Percentiles rank a stretch among this genome's conserved stretches.
Conservation (phyloP, 192 early-diverging fungal genomes). For the Phycomyces nitens region DNA sequence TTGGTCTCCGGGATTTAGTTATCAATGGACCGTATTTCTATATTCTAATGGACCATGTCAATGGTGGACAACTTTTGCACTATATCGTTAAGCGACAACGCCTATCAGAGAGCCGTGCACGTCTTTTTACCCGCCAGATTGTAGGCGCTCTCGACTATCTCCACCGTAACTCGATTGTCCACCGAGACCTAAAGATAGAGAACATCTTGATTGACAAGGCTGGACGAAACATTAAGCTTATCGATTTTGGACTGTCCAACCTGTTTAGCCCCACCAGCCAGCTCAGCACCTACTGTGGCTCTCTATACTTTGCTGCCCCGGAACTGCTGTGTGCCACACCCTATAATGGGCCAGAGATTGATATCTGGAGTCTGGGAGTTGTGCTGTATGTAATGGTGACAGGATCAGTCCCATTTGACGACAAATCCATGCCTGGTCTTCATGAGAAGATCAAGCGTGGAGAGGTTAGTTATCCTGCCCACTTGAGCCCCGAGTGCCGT, state of each 20-base stretch:
- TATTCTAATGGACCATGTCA: conserved; percentile 78
- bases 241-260: conserved; percentile 88
- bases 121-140: conserved; percentile 73
- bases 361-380: conserved; percentile 86
- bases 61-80: conserved; percentile 78
- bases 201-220: conserved; percentile 73
- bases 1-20: conserved; percentile 67
- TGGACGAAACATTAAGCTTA: conserved; percentile 68
- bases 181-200: conserved; percentile 81
- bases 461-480: conserved; percentile 67
- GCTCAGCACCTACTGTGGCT: conserved; percentile 60
- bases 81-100: conserved; percentile 78
- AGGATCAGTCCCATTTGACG: conserved; percentile 82
- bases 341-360: conserved; percentile 83
- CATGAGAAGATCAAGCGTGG: conserved; percentile 84
- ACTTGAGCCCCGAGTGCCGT: conserved; percentile 56
- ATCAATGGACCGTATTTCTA: conserved; percentile 66
- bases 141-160: conserved; percentile 58
- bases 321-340: conserved; percentile 80
- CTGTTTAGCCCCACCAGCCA: conserved; percentile 52
- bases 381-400: conserved; percentile 84
- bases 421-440: conserved; percentile 79
- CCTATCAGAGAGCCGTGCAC: conserved; percentile 74
- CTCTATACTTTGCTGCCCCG: conserved; percentile 80
- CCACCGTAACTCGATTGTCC: conserved; percentile 64